Evolutionary conservation across 116 monocot genomes (phyloP).

Genomic region (Dioscorea cayenensis): DNA sequence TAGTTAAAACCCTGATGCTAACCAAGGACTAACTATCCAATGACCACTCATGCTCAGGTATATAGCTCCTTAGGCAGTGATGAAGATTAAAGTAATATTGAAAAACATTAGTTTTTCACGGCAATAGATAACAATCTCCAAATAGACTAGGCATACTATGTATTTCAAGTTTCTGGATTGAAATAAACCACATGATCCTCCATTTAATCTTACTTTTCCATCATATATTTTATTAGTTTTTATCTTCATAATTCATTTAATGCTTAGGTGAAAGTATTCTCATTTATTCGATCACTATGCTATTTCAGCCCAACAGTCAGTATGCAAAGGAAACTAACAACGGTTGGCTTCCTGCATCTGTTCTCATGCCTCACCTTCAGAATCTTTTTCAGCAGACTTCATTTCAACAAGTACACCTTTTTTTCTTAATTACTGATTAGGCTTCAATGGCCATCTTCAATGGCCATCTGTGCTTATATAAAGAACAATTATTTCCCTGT

Average conservation of each 20-base stretch:
- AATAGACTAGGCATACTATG: no score
- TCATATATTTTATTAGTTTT: background rate
- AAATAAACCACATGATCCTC: no score
- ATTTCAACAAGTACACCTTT: slow-evolving; percentile 67
- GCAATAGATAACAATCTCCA: no score
- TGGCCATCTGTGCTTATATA: background rate
- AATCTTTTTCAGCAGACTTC: slow-evolving; percentile 82
- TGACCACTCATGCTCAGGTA: no score
- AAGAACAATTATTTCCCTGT: background rate
- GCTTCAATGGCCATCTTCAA: background rate
- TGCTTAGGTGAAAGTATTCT: background rate
- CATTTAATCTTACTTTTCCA: background rate
- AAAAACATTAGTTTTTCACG: no score
- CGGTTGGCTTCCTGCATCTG: slow-evolving; percentile 51
- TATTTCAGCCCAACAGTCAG: slow-evolving; percentile 35
- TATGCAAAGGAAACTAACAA: slow-evolving; percentile 46
- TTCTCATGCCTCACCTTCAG: slow-evolving; percentile 89
- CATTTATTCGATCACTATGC: background rate
- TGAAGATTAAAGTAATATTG: no score
- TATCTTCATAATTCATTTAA: background rate
- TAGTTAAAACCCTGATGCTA: no score
- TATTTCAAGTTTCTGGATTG: no score
- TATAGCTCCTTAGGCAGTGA: no score
- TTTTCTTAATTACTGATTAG: background rate
- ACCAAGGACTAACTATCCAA: no score